Percentiles rank a stretch among this genome's conserved stretches.
These are phyloP conservation scores for Paspalum vaginatum DNA, from an alignment of 176 grass and related monocot species.

Conservation along the genomic window DNA sequence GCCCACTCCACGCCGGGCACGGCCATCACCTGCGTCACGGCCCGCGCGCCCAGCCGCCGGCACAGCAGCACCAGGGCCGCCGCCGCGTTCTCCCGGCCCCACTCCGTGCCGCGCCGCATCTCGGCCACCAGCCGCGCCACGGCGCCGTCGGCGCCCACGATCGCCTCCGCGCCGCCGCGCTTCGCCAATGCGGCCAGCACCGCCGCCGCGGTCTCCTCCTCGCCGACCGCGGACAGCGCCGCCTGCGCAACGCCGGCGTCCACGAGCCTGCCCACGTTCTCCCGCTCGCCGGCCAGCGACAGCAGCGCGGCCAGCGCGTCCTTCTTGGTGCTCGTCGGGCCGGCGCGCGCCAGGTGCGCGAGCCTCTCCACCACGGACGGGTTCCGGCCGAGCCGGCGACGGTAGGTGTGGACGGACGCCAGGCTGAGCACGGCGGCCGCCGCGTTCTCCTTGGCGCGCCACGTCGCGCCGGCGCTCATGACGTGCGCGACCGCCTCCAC, in stretches of 20 bases:
- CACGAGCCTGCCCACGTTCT: constrained; percentile 71
- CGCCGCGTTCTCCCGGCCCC: constrained; percentile 66
- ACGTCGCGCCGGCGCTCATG: constrained; percentile 62
- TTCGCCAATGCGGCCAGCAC: constrained; percentile 74
- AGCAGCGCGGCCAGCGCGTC: constrained; percentile 80
- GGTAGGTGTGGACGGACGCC: constrained; percentile 71
- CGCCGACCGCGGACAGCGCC: constrained; percentile 52
- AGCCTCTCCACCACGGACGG: constrained; percentile 47
- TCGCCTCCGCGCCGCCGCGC: constrained; percentile 83
- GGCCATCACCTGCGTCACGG: constrained; percentile 66
- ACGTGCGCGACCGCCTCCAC: constrained; percentile 60
- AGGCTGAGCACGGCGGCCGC: constrained; percentile 77
- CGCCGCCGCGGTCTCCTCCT: constrained; percentile 70
- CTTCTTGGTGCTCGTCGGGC: constrained; percentile 71
- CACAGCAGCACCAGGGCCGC: constrained; percentile 83
- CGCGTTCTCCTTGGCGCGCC: constrained; percentile 90
- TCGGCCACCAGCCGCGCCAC: constrained; percentile 58
- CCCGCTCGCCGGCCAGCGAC: constrained; percentile 77
- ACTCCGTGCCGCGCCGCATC: constrained; percentile 75
- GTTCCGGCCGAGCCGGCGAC: constrained; percentile 72
- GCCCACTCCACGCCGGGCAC: constrained; percentile 88
- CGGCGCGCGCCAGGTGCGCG: constrained; percentile 46
- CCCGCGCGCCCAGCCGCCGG: constrained; percentile 55
- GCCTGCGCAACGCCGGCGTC: constrained; percentile 64
- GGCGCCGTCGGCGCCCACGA: constrained; percentile 48